phyloP scores from a whole-genome alignment of 768 basidiomycete species.

The Coprinellus micaceus region DNA sequence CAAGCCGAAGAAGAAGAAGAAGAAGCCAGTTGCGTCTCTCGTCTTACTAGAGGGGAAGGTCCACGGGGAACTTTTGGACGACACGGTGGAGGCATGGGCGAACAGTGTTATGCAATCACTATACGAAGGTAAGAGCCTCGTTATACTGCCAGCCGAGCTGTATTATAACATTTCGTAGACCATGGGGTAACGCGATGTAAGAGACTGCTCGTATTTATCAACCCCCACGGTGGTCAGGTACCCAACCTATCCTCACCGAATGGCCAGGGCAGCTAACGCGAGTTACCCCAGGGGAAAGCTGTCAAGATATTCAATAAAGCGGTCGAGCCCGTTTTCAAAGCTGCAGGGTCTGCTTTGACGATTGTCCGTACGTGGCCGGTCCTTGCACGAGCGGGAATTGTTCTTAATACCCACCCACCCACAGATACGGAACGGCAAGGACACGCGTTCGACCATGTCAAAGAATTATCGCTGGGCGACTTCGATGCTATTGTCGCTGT shows the following conservation, averaged over 20 bases:
- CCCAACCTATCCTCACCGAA: conserved; percentile 21
- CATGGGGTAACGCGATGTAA: conserved; percentile 53
- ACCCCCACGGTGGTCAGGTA: conserved; percentile 78
- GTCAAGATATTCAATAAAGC: conserved; percentile 46
- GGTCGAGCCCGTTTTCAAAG: conserved; percentile 69
- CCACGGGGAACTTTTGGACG: conserved; percentile 25
- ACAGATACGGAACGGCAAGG: conserved; percentile 60
- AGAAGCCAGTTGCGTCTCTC: conserved; percentile 32
- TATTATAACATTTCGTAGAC: conserved; percentile 16
- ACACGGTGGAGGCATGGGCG: conserved; percentile 47
- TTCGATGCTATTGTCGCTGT: conserved; percentile 67
- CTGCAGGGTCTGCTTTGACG: conserved; percentile 62
- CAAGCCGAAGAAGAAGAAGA: conserved; percentile 35
- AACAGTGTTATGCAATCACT: conserved; percentile 49
- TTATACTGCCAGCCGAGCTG: background rate
- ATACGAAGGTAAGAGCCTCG: conserved; percentile 52
- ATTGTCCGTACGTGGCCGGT: conserved; percentile 49
- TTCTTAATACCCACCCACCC: background rate
- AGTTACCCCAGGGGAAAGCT: conserved; percentile 53
- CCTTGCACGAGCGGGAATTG: background rate
- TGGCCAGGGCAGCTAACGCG: background rate
- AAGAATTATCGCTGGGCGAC: conserved; percentile 51
- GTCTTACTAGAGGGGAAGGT: conserved; percentile 37
- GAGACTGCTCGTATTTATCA: conserved; percentile 66
- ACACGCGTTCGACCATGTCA: conserved; percentile 67